Percentiles rank a stretch among this genome's conserved stretches.
These are phyloP conservation scores for Candolleomyces efflorescens DNA, from an alignment of 768 basidiomycete species.

Conservation along the genomic window DNA sequence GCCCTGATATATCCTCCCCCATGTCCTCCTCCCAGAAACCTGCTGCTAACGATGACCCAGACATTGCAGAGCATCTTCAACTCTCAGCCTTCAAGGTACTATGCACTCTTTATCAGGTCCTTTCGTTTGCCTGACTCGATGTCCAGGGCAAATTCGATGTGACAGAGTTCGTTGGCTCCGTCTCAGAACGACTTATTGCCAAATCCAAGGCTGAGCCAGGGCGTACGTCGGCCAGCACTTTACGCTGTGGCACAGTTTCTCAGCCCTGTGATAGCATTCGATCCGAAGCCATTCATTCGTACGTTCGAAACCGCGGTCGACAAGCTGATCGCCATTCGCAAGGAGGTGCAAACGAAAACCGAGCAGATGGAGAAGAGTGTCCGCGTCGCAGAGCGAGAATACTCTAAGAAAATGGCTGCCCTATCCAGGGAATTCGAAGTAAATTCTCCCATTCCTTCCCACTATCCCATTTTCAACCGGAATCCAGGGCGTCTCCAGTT, in stretches of 20 bases:
- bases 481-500: slow-evolving; percentile 74
- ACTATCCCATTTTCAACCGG: not conserved
- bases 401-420: slow-evolving; percentile 91
- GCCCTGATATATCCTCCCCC: too few relatives aligned
- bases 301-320: slow-evolving; percentile 93
- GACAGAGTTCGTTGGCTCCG: slow-evolving; percentile 80
- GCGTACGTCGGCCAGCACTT: slow-evolving; percentile 39
- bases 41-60: slow-evolving; percentile 14
- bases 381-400: slow-evolving; percentile 83
- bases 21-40: slow-evolving; percentile 8
- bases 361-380: slow-evolving; percentile 93
- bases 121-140: not conserved
- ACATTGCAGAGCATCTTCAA: slow-evolving; percentile 48
- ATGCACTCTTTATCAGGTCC: not conserved
- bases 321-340: slow-evolving; percentile 78
- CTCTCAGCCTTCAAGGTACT: slow-evolving; percentile 54
- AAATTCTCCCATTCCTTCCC: slow-evolving; percentile 5
- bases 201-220: slow-evolving; percentile 82
- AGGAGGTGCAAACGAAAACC: slow-evolving; percentile 86
- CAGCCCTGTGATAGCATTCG: slow-evolving; percentile 61
- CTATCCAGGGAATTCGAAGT: slow-evolving; percentile 94
- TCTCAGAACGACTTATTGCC: slow-evolving; percentile 85
- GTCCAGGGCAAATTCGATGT: slow-evolving; percentile 84
- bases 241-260: not conserved
- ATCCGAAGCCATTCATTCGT: slow-evolving; percentile 88